phyloP scores from a whole-genome alignment of 495 filamentous ascomycete genomes.

The Aspergillus nidulans region DNA sequence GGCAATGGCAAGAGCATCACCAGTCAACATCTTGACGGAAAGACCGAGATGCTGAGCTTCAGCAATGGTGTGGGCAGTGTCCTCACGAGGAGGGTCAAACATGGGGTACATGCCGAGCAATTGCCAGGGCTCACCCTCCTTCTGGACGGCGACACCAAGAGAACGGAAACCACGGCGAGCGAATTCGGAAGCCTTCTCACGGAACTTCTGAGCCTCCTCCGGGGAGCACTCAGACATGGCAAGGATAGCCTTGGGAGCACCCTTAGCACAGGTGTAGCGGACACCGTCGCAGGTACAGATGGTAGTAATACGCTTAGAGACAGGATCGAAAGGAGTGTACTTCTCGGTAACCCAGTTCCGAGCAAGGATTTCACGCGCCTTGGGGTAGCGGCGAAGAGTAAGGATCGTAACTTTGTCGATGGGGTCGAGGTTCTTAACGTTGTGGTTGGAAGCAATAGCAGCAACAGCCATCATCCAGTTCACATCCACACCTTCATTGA shows the following conservation, averaged over 20 bases:
- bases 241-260: conserved; percentile 70
- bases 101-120: conserved; percentile 72
- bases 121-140: conserved; percentile 63
- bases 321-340: conserved; percentile 74
- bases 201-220: conserved; percentile 61
- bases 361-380: conserved; percentile 63
- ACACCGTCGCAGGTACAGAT: conserved; percentile 63
- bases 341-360: conserved; percentile 70
- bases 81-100: conserved; percentile 75
- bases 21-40: conserved; percentile 74
- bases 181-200: conserved; percentile 66
- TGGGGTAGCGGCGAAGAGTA: conserved; percentile 69
- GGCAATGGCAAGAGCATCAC: conserved; percentile 74
- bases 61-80: conserved; percentile 72
- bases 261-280: conserved; percentile 65
- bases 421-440: conserved; percentile 71
- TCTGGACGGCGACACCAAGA: conserved; percentile 68
- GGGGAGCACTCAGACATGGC: conserved; percentile 60
- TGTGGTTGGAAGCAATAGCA: conserved; percentile 70
- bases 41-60: conserved; percentile 74
- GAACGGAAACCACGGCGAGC: conserved; percentile 79
- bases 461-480: conserved; percentile 80
- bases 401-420: conserved; percentile 75
- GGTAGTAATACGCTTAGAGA: conserved; percentile 72
- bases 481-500: conserved; percentile 69